Base-by-base conservation (phyloP, 31 red algal species). In the Endocladia muricata region DNA sequence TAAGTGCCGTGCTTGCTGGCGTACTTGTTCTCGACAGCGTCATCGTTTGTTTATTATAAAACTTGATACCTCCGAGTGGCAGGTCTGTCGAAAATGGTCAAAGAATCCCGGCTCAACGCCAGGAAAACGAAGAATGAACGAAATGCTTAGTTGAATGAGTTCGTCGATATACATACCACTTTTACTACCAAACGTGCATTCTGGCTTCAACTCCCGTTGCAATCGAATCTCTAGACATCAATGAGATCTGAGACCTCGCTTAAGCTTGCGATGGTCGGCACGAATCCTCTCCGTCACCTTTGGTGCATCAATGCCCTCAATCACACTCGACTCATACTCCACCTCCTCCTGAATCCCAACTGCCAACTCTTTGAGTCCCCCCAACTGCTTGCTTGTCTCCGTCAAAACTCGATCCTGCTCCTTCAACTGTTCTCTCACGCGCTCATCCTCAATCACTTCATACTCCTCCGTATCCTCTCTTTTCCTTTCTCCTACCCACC, bases 291-390 rank as follows among this genome's bases (percentile, higher is more conserved):
- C 39, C 9, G 74, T 78, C 61, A 78, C 56, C 57, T 61, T 47
- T 43, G 74, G 74, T 23, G 74, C 74, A 58, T 78, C 74, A 61
- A 78, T 78, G 4, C 43, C 48, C 3, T 78, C 74, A n/a, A 78
- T 49, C 22, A 78, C 51, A 36, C 48, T 58, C 33, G 74, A 55
- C 22, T 78, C 51, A 6, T 61, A 48, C 19, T 47, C 55, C 61
- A 78, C 22, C 57, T 78, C 74, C 34, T 58, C 35, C 30, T 63
- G 40, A 39, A 78, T 78, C 2, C 74, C 74, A 3, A 78, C 6
- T 11, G 74, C 74, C 9, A 78, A 15, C 6, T 40, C 33, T 41
- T 48, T 54, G 21, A 78, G 42, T 32, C 64, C 74, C 2, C 28
- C 39, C 4, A 78, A 41, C 26, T 63, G 56, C 3, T 48, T 17